These are phyloP conservation scores for Saitoella complicata DNA, from an alignment of 805 yeast genomes.

Conservation along the genomic window DNA sequence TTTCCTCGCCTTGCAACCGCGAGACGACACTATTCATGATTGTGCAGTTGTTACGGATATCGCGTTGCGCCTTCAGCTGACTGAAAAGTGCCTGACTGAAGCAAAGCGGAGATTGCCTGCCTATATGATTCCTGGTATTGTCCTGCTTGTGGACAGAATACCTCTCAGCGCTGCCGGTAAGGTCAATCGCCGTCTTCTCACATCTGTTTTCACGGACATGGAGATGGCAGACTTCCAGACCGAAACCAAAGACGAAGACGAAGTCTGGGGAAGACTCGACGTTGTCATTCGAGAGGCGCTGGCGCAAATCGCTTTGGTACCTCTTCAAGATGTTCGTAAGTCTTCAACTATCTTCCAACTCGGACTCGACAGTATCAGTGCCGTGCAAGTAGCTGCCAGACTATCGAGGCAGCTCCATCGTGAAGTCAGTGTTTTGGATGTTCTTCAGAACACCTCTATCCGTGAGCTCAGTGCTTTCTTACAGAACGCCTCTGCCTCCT, in stretches of 20 bases:
- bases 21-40: no score
- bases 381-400: conserved; percentile 1
- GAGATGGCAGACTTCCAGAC: no score
- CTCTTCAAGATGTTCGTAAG: neutral
- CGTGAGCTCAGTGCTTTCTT: neutral
- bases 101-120: neutral
- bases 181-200: neutral
- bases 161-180: neutral
- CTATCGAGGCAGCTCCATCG: neutral
- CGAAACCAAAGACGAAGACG: no score
- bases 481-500: no score
- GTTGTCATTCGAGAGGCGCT: neutral
- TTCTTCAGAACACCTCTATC: neutral
- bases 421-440: no score
- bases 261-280: no score
- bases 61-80: no score
- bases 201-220: no score
- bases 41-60: no score
- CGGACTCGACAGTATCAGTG: conserved; percentile 7
- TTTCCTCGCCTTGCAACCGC: conserved; percentile 4
- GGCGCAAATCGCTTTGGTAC: neutral
- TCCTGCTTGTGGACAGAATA: neutral
- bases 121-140: neutral
- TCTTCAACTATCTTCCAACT: conserved; percentile 2
- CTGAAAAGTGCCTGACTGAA: no score